phyloP scores from a whole-genome alignment of 331 rosid species.

The Malus hybrid region DNA sequence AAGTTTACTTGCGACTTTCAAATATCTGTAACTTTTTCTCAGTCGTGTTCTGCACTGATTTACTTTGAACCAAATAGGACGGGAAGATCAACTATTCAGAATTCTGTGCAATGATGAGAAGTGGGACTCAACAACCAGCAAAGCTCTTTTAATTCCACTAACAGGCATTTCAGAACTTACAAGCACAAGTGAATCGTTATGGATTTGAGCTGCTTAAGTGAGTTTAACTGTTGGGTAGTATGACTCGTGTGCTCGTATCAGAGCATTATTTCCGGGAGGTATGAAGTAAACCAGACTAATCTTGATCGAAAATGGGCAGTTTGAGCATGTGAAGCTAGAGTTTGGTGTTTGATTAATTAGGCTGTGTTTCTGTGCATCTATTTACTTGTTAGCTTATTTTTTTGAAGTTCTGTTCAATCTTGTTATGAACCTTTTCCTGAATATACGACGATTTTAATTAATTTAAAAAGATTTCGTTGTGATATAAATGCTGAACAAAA shows the following conservation, averaged over 20 bases:
- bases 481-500: too few species aligned
- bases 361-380: slow-evolving; percentile 14
- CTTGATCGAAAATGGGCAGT: slow-evolving; percentile 13
- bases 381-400: slow-evolving; percentile 1
- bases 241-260: not conserved
- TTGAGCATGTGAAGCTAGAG: slow-evolving; percentile 4
- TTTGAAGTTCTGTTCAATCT: slow-evolving; percentile 2
- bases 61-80: slow-evolving; percentile 44
- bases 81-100: slow-evolving; percentile 87
- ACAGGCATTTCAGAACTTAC: not conserved
- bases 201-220: not conserved
- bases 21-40: not conserved
- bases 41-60: slow-evolving; percentile 9
- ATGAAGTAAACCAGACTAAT: slow-evolving; percentile 1
- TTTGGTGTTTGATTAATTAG: slow-evolving; percentile 10
- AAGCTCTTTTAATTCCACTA: slow-evolving; percentile 23
- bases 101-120: slow-evolving; percentile 94
- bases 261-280: not conserved
- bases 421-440: slow-evolving; percentile 9
- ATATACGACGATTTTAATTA: not conserved
- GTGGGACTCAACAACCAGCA: slow-evolving; percentile 62
- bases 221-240: not conserved
- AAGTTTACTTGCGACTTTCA: slow-evolving; percentile 28
- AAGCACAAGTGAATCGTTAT: not conserved
- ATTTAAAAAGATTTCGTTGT: not conserved